Percentiles rank a stretch among this genome's conserved stretches.
These are phyloP conservation scores for Candida albicans DNA, from an alignment of 1,139 yeast genomes.

Conservation along the genomic window DNA sequence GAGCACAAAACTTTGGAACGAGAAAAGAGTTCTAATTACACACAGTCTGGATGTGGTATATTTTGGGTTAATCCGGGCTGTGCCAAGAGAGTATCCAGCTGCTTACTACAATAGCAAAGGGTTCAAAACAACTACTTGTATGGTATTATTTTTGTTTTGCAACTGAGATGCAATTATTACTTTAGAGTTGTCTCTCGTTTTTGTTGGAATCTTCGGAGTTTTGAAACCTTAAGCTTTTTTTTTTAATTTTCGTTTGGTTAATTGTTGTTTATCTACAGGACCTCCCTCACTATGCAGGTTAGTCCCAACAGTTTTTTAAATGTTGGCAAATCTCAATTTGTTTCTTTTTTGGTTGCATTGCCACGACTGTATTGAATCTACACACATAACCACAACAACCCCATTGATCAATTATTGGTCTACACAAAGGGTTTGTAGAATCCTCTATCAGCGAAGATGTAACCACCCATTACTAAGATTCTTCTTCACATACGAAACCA, in stretches of 20 bases:
- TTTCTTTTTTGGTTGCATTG: background rate
- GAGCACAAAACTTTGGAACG: background rate
- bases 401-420: too few relatives aligned
- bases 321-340: background rate
- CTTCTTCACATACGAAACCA: background rate
- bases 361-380: background rate
- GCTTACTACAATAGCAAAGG: too few relatives aligned
- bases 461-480: too few relatives aligned
- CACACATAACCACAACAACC: background rate
- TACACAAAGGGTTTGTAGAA: too few relatives aligned
- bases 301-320: background rate
- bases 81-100: too few relatives aligned
- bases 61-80: too few relatives aligned
- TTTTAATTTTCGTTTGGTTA: background rate
- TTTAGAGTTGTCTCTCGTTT: background rate
- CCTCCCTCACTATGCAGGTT: background rate
- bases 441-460: too few relatives aligned
- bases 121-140: too few relatives aligned
- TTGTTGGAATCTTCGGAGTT: conserved; percentile 5
- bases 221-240: too few relatives aligned
- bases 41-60: too few relatives aligned
- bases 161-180: background rate
- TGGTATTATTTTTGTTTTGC: background rate
- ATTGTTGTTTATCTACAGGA: too few relatives aligned
- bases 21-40: too few relatives aligned